A percentile compares a stretch with the other conserved stretches of the same genome.
phyloP scores from a whole-genome alignment of 2,329 filamentous ascomycete genomes.

The Ophiocordyceps camponoti-saundersi region DNA sequence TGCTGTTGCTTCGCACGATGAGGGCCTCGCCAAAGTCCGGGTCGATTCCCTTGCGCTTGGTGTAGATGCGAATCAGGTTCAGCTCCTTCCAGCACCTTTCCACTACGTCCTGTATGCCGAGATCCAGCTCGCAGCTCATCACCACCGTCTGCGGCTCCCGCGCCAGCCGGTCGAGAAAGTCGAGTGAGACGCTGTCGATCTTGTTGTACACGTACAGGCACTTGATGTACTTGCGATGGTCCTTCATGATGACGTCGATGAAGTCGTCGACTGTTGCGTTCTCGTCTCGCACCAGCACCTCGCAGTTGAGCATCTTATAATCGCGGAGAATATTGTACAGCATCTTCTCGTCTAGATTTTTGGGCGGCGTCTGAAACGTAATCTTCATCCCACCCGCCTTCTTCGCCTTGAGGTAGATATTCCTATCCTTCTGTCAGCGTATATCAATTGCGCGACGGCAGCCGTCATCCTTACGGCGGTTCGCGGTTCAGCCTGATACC shows the following conservation, averaged over 20 bases:
- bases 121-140: conserved; percentile 92
- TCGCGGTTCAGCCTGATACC: conserved; percentile 86
- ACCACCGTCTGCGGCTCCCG: conserved; percentile 87
- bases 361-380: conserved; percentile 79
- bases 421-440: conserved; percentile 32
- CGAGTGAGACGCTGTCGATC: conserved; percentile 85
- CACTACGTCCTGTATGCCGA: conserved; percentile 85
- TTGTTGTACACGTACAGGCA: conserved; percentile 99
- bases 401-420: conserved; percentile 93
- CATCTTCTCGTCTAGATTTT: conserved; percentile 93
- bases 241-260: conserved; percentile 99
- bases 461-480: conserved; percentile 50
- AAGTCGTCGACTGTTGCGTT: conserved; percentile 93
- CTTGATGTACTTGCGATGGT: conserved; percentile 93
- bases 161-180: conserved; percentile 83
- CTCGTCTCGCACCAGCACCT: conserved; percentile 89
- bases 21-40: conserved; percentile 82
- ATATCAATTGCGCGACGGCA: not conserved
- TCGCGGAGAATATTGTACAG: conserved; percentile 92
- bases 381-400: conserved; percentile 98
- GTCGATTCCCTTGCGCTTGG: conserved; percentile 84
- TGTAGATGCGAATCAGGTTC: conserved; percentile 80
- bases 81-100: conserved; percentile 93
- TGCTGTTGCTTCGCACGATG: conserved; percentile 77
- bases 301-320: conserved; percentile 97